Evolutionary conservation across 2,329 filamentous ascomycete species (phyloP).

Genomic region (Botrytis tulipae): DNA sequence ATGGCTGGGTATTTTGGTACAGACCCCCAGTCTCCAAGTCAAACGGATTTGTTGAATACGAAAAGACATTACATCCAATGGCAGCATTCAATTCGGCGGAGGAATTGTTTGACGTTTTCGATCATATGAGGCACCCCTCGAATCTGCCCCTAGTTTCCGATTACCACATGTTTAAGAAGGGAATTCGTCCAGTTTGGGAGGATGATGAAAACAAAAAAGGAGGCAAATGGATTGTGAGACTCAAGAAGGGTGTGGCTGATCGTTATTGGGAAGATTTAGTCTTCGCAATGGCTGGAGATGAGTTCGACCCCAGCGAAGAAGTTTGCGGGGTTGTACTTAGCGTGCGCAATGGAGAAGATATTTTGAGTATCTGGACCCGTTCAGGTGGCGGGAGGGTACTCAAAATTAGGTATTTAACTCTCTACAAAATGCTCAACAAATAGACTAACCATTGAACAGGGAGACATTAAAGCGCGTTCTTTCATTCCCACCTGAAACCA

Average conservation of each 20-base stretch:
- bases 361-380: constrained; percentile 96
- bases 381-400: constrained; percentile 91
- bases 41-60: constrained; percentile 82
- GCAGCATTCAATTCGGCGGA: constrained; percentile 79
- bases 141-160: constrained; percentile 87
- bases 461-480: constrained; percentile 93
- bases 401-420: constrained; percentile 75
- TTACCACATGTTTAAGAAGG: constrained; percentile 97
- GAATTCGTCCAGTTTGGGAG: constrained; percentile 96
- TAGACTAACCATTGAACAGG: constrained; percentile 47
- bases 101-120: constrained; percentile 88
- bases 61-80: constrained; percentile 89
- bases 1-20: constrained; percentile 96
- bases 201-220: constrained; percentile 95
- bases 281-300: constrained; percentile 86
- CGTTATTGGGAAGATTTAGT: constrained; percentile 96
- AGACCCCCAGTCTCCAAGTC: constrained; percentile 95
- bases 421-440: constrained; percentile 17
- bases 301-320: constrained; percentile 88
- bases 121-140: constrained; percentile 86
- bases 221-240: constrained; percentile 93
- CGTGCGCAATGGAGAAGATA: constrained; percentile 92
- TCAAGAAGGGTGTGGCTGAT: constrained; percentile 97
- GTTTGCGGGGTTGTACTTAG: constrained; percentile 94
- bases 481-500: constrained; percentile 81